Percentiles rank a stretch among this genome's conserved stretches.
phyloP scores from a whole-genome alignment of 345 rosid species.

The Raphanus raphanistrum region DNA sequence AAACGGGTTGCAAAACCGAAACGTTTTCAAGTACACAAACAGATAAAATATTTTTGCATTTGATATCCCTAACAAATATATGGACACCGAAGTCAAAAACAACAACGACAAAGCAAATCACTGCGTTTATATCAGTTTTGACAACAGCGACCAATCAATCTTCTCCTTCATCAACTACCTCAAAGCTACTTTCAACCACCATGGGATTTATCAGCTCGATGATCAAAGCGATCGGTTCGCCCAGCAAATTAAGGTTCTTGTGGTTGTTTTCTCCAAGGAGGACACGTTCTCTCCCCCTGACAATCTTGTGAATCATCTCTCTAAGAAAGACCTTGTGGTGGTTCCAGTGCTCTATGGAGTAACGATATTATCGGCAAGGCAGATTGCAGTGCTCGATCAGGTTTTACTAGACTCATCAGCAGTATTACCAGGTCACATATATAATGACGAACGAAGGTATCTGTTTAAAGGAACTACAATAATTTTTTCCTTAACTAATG shows the following conservation, averaged over 20 bases:
- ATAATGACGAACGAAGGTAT: not conserved
- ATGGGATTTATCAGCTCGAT: constrained; percentile 2
- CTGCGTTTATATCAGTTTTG: constrained; percentile 4
- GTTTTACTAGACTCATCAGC: not conserved
- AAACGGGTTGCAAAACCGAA: not conserved
- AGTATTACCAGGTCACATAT: not conserved
- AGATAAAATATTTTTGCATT: not conserved
- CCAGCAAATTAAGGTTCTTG: not conserved
- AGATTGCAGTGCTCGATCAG: not conserved
- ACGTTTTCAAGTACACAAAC: not conserved
- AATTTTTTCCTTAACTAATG: not conserved
- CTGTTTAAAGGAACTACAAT: not conserved
- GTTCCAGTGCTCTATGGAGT: not conserved
- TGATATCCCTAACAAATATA: not conserved
- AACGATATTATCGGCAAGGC: not conserved
- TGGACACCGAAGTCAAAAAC: constrained; percentile 4
- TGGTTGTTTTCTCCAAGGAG: constrained; percentile 10
- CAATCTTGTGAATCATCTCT: not conserved
- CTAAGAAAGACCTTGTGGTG: constrained; percentile 3
- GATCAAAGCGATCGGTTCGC: not conserved
- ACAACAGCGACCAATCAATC: not conserved
- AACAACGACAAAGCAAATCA: not conserved
- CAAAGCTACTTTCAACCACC: constrained; percentile 7
- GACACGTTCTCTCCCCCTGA: not conserved
- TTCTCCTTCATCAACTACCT: constrained; percentile 14